phyloP scores from a whole-genome alignment of 2,329 filamentous ascomycete species.

The Apiospora pterosperma region DNA sequence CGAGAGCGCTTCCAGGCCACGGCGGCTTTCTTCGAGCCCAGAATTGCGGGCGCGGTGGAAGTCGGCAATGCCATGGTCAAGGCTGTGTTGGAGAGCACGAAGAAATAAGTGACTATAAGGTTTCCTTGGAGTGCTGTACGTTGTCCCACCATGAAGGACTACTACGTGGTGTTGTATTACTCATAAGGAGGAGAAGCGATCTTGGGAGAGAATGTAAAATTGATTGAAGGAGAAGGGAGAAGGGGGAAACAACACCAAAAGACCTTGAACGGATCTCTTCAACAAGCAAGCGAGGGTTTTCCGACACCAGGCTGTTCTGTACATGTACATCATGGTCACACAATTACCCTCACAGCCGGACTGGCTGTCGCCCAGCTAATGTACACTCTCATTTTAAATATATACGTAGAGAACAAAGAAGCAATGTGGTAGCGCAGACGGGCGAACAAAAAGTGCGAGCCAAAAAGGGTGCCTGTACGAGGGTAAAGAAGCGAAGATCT shows the following conservation, averaged over 20 bases:
- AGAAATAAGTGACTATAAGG: slow-evolving; percentile 28
- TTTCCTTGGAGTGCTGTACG: neutral
- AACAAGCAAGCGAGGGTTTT: neutral
- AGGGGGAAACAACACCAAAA: neutral
- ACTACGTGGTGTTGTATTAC: neutral
- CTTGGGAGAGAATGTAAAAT: neutral
- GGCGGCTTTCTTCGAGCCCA: slow-evolving; percentile 84
- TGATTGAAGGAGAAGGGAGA: neutral
- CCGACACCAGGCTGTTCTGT: too few species aligned
- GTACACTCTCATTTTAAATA: neutral
- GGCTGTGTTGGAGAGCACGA: slow-evolving; percentile 82
- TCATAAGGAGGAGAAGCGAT: neutral
- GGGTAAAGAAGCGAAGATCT: neutral
- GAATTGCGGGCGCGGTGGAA: slow-evolving; percentile 82
- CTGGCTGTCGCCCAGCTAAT: neutral
- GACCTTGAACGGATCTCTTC: neutral
- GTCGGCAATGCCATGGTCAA: slow-evolving; percentile 97
- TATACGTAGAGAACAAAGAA: neutral
- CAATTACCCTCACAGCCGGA: neutral
- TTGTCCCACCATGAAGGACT: neutral
- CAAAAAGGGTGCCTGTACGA: neutral
- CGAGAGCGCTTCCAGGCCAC: slow-evolving; percentile 87
- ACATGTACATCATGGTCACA: neutral
- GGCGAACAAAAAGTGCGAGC: neutral
- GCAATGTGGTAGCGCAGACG: neutral